Conservation (phyloP, 768 basidiomycete species). For the Collybiopsis confluens region DNA sequence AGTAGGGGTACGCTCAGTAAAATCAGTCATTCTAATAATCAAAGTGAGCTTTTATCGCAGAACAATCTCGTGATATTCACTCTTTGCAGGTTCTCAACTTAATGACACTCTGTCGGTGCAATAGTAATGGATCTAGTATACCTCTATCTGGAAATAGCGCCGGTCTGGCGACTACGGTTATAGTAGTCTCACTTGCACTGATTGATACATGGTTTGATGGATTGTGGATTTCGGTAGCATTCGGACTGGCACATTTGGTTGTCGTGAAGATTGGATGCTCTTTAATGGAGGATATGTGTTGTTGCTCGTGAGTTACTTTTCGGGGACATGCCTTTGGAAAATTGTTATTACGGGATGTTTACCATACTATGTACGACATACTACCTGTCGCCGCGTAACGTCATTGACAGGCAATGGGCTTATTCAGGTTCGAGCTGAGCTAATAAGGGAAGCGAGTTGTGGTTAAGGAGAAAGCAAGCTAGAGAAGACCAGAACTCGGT, state of each 20-base stretch:
- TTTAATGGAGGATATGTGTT: not conserved
- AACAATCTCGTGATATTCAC: not conserved
- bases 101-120: conserved; percentile 16
- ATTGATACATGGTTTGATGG: conserved; percentile 23
- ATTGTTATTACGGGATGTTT: no score
- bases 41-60: conserved; percentile 18
- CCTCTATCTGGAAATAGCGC: not conserved
- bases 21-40: conserved; percentile 23
- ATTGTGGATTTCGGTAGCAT: conserved; percentile 16
- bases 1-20: conserved; percentile 16
- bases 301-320: not conserved
- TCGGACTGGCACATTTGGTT: conserved; percentile 19
- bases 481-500: no score
- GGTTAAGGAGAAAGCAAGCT: no score
- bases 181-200: conserved; percentile 20
- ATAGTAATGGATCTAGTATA: not conserved
- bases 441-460: no score
- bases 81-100: conserved; percentile 9
- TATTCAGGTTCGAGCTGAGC: no score
- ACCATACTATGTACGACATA: no score
- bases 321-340: no score
- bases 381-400: no score
- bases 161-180: conserved; percentile 8
- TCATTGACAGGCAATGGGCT: no score
- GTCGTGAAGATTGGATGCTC: conserved; percentile 8